Evolutionary conservation across 2,329 filamentous ascomycete species (phyloP).

Genomic region (Pestalotiopsis sp.): DNA sequence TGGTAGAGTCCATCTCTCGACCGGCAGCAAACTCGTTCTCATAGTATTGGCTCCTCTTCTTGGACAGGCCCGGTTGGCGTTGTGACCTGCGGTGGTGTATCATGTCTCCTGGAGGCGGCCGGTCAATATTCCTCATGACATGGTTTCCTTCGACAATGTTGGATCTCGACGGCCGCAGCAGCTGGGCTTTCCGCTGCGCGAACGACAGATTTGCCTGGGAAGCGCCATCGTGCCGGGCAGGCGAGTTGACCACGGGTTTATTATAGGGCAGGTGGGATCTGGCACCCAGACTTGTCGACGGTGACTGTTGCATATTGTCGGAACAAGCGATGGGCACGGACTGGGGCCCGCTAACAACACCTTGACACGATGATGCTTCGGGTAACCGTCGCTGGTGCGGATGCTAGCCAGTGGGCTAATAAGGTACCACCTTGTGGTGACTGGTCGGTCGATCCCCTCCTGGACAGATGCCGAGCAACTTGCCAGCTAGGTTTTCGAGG

Average conservation of each 20-base stretch:
- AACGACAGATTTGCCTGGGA: conserved; percentile 23
- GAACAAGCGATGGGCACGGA: conserved; percentile 7
- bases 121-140: conserved; percentile 40
- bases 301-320: conserved; percentile 3
- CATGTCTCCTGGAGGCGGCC: conserved; percentile 40
- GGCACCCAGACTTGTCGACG: neutral
- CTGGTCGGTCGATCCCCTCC: neutral
- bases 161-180: conserved; percentile 22
- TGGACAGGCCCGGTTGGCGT: conserved; percentile 32
- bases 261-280: conserved; percentile 10
- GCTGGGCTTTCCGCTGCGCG: conserved; percentile 33
- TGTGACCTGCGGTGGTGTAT: conserved; percentile 31
- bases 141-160: conserved; percentile 37
- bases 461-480: neutral
- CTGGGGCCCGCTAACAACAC: neutral
- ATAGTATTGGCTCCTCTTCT: conserved; percentile 45
- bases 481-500: neutral
- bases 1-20: conserved; percentile 33
- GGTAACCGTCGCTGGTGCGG: neutral
- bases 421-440: neutral
- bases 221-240: conserved; percentile 18
- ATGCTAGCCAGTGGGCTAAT: neutral
- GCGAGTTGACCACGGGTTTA: conserved; percentile 19
- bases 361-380: neutral
- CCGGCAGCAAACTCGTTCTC: conserved; percentile 44